phyloP scores from a whole-genome alignment of 371 early-diverging fungal species.

The Vairimorpha necatrix region DNA sequence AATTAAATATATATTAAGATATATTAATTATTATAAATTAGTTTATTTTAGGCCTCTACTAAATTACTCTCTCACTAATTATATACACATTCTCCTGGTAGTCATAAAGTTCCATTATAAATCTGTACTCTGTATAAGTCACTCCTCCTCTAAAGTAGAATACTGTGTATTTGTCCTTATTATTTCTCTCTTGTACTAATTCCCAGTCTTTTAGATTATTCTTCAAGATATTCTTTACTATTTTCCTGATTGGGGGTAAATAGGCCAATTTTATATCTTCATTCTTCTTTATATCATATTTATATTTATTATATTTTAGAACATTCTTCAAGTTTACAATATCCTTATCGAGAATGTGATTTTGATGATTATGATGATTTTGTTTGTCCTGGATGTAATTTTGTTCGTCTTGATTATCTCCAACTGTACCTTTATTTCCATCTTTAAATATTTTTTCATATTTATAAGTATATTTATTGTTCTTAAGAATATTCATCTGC shows the following conservation, averaged over 20 bases:
- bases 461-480: conserved; percentile 5
- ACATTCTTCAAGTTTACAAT: conserved; percentile 5
- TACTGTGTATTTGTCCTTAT: conserved; percentile 38
- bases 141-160: conserved; percentile 58
- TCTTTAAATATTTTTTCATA: background rate
- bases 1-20: too few species aligned
- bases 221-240: conserved; percentile 39
- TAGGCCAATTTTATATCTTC: conserved; percentile 59
- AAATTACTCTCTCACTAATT: conserved; percentile 19
- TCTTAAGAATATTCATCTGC: conserved; percentile 35
- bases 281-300: conserved; percentile 25
- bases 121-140: conserved; percentile 59
- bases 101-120: conserved; percentile 12
- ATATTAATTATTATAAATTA: too few species aligned
- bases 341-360: conserved; percentile 32
- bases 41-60: too few species aligned
- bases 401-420: conserved; percentile 16
- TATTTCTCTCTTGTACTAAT: conserved; percentile 6
- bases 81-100: conserved; percentile 2
- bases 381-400: conserved; percentile 22
- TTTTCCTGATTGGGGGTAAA: conserved; percentile 49
- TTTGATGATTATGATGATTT: conserved; percentile 1
- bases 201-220: conserved; percentile 43
- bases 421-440: conserved; percentile 13
- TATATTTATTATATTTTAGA: background rate